Evolutionary conservation across 495 filamentous ascomycete genomes (phyloP), one percentile per base, ranked within the genome.

Genomic region (Rhypophila decipiens): DNA sequence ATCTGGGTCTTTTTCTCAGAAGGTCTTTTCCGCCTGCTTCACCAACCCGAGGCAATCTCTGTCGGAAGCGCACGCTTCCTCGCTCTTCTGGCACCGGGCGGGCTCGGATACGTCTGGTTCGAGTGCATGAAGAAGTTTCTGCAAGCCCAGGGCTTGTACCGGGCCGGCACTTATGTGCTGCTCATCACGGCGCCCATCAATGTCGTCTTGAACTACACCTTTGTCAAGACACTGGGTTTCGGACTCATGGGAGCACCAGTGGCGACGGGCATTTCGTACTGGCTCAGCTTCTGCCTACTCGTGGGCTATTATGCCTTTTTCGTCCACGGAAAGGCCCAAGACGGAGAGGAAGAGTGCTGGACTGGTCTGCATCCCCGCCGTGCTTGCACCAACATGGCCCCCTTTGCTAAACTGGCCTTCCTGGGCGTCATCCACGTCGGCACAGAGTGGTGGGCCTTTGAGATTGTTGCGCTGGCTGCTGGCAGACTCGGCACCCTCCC

Each of bases 391-490:
- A 85, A 88, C 55, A 69, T 85, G n/a, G 65, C 78, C 23, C 84
- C 82, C 0, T 96, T 96, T 55, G 74, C 85, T 2, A 78, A 82
- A 8, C 77, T 96, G 5, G 86, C 89, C 4, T 57, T 83, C 27
- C 65, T 95, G 0, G 90, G 90, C 3, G 69, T 95, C 33, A 63
- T 95, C 10, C 90, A 95, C 56, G 85, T 95, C 20, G 90, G 90
- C 9, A 94, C 87, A 0, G 89, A 95, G 66, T 95, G 89, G 89
- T 94, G 90, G 88, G 89, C 89, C 0, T 94, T 94, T 56, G 90
- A 95, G 66, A 94, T 96, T 42, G 89, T 95, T n/a, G 88, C 90
- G 1, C 72, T 96, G 0, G 89, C 83, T 2, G 90, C 90, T 2
- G 90, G 90, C 5, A 73, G 82, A 11, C 73, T 96, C 0, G 90